Conservation (phyloP, 768 basidiomycete genomes). For the Pisolithus tinctorius region DNA sequence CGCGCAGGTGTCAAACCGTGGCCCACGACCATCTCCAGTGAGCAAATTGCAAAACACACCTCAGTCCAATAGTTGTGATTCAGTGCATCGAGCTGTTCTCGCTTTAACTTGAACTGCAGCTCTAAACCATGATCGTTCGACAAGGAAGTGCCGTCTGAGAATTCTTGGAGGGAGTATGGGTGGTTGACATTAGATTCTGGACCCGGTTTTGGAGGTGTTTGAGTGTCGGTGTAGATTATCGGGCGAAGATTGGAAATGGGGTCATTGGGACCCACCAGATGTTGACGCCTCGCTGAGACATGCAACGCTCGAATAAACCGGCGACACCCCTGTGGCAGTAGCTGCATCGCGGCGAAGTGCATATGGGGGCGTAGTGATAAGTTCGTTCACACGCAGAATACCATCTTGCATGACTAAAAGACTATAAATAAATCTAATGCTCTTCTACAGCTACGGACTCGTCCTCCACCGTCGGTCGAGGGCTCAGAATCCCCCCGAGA, state of each 20-base stretch:
- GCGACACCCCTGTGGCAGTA: neutral
- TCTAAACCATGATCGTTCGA: conserved; percentile 40
- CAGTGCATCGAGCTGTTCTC: conserved; percentile 67
- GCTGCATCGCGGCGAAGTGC: neutral
- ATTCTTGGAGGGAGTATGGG: conserved; percentile 78
- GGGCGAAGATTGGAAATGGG: conserved; percentile 77
- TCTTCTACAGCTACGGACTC: conserved; percentile 4
- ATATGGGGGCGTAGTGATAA: neutral
- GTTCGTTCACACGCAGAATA: neutral
- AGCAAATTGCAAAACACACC: conserved; percentile 38
- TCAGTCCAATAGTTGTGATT: conserved; percentile 79
- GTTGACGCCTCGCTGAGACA: conserved; percentile 19
- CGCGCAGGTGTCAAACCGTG: neutral
- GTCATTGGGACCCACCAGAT: conserved; percentile 65
- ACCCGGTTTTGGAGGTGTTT: conserved; percentile 24
- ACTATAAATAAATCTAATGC: conserved; percentile 10
- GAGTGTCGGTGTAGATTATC: conserved; percentile 62
- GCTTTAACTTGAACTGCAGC: conserved; percentile 63
- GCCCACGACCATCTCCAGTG: neutral
- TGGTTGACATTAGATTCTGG: conserved; percentile 34
- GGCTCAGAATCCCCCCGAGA: conserved; percentile 30
- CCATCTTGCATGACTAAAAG: neutral
- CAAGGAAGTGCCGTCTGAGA: conserved; percentile 28
- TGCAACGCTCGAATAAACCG: conserved; percentile 14
- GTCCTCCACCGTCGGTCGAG: conserved; percentile 7